These are phyloP conservation scores for Mycena rosella DNA, from an alignment of 768 basidiomycete genomes.

Conservation along the genomic window DNA sequence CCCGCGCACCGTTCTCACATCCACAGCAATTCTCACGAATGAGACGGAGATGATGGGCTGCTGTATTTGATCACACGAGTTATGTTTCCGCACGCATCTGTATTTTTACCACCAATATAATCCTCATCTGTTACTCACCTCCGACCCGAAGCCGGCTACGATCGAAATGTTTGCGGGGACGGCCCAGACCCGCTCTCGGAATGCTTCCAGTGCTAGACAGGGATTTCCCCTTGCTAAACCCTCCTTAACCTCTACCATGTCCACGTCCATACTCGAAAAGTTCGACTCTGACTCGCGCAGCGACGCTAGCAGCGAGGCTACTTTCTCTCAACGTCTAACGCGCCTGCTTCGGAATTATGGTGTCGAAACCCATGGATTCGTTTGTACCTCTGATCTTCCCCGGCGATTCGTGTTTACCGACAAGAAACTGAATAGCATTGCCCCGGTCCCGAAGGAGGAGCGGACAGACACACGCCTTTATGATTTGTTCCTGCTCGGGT, in stretches of 20 bases:
- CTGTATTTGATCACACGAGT: conserved; percentile 9
- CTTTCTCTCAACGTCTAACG: conserved; percentile 27
- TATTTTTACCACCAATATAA: conserved; percentile 28
- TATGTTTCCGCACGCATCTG: conserved; percentile 28
- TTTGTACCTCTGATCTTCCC: neutral
- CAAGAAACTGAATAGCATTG: conserved; percentile 52
- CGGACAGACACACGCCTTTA: conserved; percentile 70
- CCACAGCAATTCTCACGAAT: conserved; percentile 31
- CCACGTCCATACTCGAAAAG: conserved; percentile 1
- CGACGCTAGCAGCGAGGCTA: neutral
- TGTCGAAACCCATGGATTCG: conserved; percentile 51
- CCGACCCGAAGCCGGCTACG: conserved; percentile 1
- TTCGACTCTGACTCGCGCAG: conserved; percentile 6
- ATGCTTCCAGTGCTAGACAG: too few species aligned
- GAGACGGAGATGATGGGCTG: conserved; percentile 17
- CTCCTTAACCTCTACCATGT: conserved; percentile 1
- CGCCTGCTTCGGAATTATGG: conserved; percentile 46
- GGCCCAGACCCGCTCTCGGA: too few species aligned
- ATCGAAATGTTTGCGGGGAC: conserved; percentile 3
- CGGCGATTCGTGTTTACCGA: too few species aligned
- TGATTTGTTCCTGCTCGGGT: conserved; percentile 81
- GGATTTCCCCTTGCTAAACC: too few species aligned
- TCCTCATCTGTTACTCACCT: conserved; percentile 20
- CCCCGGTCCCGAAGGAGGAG: conserved; percentile 63
- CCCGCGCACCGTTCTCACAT: conserved; percentile 15